A percentile compares a stretch with the other conserved stretches of the same genome.
phyloP scores from a whole-genome alignment of 768 basidiomycete genomes.

The Cystobasidiopsis lactophilus region DNA sequence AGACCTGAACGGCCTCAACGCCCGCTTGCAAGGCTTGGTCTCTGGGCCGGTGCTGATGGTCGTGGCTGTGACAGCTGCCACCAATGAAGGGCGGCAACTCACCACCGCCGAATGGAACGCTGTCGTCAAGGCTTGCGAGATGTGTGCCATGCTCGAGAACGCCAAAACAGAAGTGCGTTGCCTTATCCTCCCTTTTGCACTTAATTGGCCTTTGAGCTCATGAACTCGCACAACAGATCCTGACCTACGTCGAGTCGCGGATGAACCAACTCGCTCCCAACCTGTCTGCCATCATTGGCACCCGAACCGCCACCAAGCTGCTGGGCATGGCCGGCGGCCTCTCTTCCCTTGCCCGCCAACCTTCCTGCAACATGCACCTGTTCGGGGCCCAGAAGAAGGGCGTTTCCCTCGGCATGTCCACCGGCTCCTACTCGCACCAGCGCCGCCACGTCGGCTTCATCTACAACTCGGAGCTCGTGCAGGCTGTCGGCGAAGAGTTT shows the following conservation, averaged over 20 bases:
- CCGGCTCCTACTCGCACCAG: conserved; percentile 38
- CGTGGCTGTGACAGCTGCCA: conserved; percentile 84
- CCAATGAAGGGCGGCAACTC: conserved; percentile 56
- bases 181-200: not conserved
- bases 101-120: conserved; percentile 50
- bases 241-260: conserved; percentile 96
- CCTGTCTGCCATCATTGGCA: conserved; percentile 93
- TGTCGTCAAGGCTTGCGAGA: conserved; percentile 63
- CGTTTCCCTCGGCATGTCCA: conserved; percentile 75
- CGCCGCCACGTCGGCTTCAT: conserved; percentile 89
- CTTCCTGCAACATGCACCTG: conserved; percentile 80
- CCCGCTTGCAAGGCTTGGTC: conserved; percentile 51
- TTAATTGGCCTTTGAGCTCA: not conserved
- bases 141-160: conserved; percentile 69
- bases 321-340: conserved; percentile 93
- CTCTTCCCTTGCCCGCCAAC: conserved; percentile 73
- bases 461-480: conserved; percentile 75
- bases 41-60: conserved; percentile 84
- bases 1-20: conserved; percentile 28
- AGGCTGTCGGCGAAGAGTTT: conserved; percentile 66
- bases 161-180: conserved; percentile 55
- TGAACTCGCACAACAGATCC: conserved; percentile 46
- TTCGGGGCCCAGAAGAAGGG: conserved; percentile 74
- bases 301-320: conserved; percentile 91
- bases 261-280: conserved; percentile 98